Evolutionary conservation across 768 basidiomycete species (phyloP), one percentile per base, ranked within the genome.

Genomic region (Boletus bicolor): DNA sequence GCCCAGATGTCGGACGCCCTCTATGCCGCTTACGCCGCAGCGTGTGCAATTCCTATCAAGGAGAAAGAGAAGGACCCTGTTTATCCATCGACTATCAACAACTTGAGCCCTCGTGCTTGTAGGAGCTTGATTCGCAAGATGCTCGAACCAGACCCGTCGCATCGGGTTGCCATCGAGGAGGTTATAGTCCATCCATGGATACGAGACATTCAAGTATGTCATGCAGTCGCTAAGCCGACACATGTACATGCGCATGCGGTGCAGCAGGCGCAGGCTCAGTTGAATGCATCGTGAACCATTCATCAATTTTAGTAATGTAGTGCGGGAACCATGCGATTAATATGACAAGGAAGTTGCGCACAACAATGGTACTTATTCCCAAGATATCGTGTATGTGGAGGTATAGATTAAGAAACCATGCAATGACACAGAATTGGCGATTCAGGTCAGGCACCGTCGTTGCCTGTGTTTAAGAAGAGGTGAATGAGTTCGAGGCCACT

Each of bases 61-160:
- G 71, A 71, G 49, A 68, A 70, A 34, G 68, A 64, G 35, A 70
- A 67, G 55, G 70, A 69, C 24, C 60, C 57, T 12, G 37, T 67
- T n/a, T 73, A 72, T 62, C 79, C 77, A 15, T 78, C 82, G 48
- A 95, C 94, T 28, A 87, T 98, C 67, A 89, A 87, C 76, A 94
- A 96, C 69, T 77, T 98, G 55, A 86, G 82, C 52, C 95, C 96
- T 8, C 81, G 91, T 50, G 86, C 87, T 51, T 96, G 93, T 63
- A 78, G 96, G 38, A 77, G 81, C 34, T 73, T 98, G 56, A 83
- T 98, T 50, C 84, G 94, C 65, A 84, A 84, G 76, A 98, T 99
- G 95, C 81, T 99, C 53, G 93, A 98, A 68, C 97, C 96, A 4
- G 87, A 97, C 65, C 93, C 95, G 24, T 87, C 87, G 70, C 70